Base-by-base conservation (phyloP, 176 grass and related monocot genomes). In the Thalia dealbata region DNA sequence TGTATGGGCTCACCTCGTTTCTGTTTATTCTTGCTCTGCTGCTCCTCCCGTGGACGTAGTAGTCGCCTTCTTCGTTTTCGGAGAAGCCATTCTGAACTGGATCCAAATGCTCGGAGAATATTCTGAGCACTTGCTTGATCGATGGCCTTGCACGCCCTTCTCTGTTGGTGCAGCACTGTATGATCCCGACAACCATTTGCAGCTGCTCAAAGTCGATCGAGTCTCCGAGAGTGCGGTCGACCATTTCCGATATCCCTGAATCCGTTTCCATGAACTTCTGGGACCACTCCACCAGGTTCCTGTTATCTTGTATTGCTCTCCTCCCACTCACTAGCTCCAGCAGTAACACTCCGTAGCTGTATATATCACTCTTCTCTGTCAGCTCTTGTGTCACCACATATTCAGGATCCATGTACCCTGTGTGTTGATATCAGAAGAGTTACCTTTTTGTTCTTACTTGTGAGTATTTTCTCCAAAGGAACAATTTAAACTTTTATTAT, bases 371-470 rank as follows among this genome's bases (percentile, higher is more conserved):
- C 83, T 97, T 97, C 84, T 97, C 89, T 38, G 93, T 90, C 84
- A 97, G 66, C 75, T 92, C 93, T 76, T 92, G 93, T 21, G 93
- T 90, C 13, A 92, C 85, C 59, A 97, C 86, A 35, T 97, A 97
- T 72, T 97, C 93, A n/a, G 93, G 93, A 72, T 97, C 93, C 93
- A 97, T 97, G 78, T 97, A 97, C 45, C 93, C 93, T 97, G 84
- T 73, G 61, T 43, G 74, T 52, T 19, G 24, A 72, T 30, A 18
- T 52, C 22, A 68, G 18, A 43, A 42, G 65, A 3, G 22, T 68
- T 44, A 68, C 14, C 30, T 22, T 43, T 44, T 26, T 68, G 24
- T 68, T 68, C 27, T 18, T 12, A 23, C 54, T 23, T 19, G 11
- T 68, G 32, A n/a, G 38, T 10, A 41, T 24, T 25, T 61, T 61